phyloP scores from a whole-genome alignment of 2,329 filamentous ascomycete species.

The Nigrospora osmanthi region DNA sequence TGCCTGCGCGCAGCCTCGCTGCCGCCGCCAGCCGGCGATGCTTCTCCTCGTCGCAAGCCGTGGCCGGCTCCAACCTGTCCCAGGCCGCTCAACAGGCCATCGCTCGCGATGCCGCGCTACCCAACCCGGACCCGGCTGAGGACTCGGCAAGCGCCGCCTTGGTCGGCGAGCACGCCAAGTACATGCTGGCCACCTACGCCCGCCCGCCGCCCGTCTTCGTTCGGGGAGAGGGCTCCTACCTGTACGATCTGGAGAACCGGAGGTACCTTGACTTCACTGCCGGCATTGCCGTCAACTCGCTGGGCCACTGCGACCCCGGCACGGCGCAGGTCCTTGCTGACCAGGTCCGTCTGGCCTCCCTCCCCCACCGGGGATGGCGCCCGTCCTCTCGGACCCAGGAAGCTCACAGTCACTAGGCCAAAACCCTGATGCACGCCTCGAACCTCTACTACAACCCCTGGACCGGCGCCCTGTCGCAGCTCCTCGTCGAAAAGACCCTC shows the following conservation, averaged over 20 bases:
- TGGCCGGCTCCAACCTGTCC: constrained; percentile 15
- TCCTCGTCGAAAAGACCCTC: constrained; percentile 74
- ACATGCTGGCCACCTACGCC: constrained; percentile 93
- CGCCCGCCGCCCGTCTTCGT: constrained; percentile 86
- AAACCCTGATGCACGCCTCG: constrained; percentile 81
- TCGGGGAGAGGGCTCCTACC: constrained; percentile 75
- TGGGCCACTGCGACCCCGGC: constrained; percentile 83
- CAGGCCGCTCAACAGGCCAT: constrained; percentile 14
- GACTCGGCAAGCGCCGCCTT: constrained; percentile 54
- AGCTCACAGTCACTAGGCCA: constrained; percentile 33
- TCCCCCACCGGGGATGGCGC: too few species aligned
- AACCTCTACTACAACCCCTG: constrained; percentile 97
- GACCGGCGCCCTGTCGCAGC: constrained; percentile 81
- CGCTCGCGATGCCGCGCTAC: constrained; percentile 17
- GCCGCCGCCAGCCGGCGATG: constrained; percentile 10
- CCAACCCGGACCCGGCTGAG: constrained; percentile 20
- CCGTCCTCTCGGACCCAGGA: too few species aligned
- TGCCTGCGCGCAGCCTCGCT: constrained; percentile 10
- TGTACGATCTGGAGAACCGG: constrained; percentile 85
- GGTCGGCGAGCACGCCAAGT: constrained; percentile 68
- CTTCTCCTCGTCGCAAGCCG: constrained; percentile 14
- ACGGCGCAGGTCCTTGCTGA: constrained; percentile 68
- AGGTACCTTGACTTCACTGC: constrained; percentile 92
- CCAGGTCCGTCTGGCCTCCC: constrained; percentile 44
- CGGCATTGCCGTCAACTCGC: constrained; percentile 88